These are phyloP conservation scores for Euphorbia peplus DNA, from an alignment of 345 rosid species.

Conservation along the genomic window DNA sequence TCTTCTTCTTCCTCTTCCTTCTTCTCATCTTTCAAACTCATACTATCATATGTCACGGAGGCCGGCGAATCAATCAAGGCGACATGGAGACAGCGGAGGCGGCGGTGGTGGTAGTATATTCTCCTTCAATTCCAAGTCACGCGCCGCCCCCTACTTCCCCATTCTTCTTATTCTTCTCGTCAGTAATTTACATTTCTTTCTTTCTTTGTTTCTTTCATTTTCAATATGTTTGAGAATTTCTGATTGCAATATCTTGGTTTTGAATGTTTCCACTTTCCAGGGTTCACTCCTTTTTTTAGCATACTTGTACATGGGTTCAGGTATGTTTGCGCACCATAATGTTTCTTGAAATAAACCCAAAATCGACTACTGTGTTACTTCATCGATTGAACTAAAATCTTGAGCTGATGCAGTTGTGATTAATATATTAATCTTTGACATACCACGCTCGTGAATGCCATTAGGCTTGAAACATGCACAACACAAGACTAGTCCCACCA, in stretches of 20 bases:
- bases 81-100: slow-evolving; percentile 29
- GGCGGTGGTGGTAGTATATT: slow-evolving; percentile 10
- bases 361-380: no score
- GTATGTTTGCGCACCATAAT: no score
- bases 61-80: slow-evolving; percentile 28
- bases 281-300: slow-evolving; percentile 30
- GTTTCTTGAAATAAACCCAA: not conserved
- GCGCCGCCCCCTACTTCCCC: slow-evolving; percentile 31
- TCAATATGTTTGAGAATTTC: not conserved
- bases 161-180: slow-evolving; percentile 32
- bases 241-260: not conserved
- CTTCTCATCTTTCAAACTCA: no score
- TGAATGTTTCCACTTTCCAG: slow-evolving; percentile 20
- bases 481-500: no score
- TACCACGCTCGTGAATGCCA: no score
- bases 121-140: slow-evolving; percentile 25
- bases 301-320: slow-evolving; percentile 36
- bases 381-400: no score
- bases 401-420: no score
- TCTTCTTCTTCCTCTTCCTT: no score
- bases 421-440: no score
- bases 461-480: no score
- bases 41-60: slow-evolving; percentile 33
- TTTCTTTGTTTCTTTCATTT: not conserved
- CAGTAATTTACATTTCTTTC: not conserved